A percentile compares a stretch with the other conserved stretches of the same genome.
These are phyloP conservation scores for Dendrocalamus sinicus DNA, from an alignment of 176 grass and related monocot species.

Conservation along the genomic window DNA sequence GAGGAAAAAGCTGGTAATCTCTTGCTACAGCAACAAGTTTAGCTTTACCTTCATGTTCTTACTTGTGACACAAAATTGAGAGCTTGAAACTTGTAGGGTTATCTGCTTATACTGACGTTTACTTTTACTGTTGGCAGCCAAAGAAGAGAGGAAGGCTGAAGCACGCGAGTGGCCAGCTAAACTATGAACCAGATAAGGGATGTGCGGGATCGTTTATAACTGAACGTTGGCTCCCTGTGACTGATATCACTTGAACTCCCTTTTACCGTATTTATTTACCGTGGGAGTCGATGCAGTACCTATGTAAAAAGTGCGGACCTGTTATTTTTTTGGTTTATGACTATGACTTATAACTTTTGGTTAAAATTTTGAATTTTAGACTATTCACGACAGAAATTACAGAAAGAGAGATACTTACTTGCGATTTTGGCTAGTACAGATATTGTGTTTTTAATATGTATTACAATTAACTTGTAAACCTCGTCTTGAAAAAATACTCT, in stretches of 20 bases:
- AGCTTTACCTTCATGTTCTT: background rate
- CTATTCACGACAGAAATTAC: no score
- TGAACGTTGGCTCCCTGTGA: background rate
- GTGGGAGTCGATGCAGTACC: background rate
- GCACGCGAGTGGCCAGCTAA: conserved; percentile 52
- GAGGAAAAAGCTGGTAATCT: conserved; percentile 86
- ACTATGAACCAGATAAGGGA: background rate
- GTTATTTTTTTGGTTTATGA: no score
- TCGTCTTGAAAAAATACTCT: no score
- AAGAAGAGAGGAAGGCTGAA: conserved; percentile 69
- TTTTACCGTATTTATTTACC: conserved; percentile 23
- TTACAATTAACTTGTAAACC: no score
- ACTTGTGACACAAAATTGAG: background rate
- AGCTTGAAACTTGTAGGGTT: background rate
- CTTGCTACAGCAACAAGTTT: background rate
- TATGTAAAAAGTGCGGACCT: background rate
- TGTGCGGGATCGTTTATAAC: conserved; percentile 1
- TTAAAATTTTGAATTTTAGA: no score
- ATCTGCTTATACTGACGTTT: background rate
- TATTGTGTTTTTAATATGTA: no score
- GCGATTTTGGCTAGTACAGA: no score
- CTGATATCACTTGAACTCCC: background rate
- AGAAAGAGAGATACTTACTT: no score
- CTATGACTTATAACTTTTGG: no score
- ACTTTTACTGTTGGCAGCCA: conserved; percentile 58